Evolutionary conservation across 139 green algal species (phyloP).

Genomic region (Auxenochlorella pyrenoidosa): DNA sequence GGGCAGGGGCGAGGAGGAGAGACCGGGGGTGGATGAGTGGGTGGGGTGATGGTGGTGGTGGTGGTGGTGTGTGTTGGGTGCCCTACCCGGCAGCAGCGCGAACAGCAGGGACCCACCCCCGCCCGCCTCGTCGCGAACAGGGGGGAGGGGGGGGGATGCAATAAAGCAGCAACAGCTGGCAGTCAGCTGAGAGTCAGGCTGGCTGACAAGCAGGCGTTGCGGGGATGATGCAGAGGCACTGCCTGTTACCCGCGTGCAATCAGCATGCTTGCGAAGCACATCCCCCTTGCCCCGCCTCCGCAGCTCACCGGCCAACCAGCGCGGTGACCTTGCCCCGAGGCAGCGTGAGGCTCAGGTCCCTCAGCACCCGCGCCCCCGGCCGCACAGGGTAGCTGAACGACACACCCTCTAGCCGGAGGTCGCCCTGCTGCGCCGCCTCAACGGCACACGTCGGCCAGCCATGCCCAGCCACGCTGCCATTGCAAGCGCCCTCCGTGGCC

Average conservation of each 20-base stretch:
- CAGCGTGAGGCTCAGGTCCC: constrained; percentile 72
- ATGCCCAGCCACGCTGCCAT: background rate
- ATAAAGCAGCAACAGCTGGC: too few species aligned
- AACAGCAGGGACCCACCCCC: too few species aligned
- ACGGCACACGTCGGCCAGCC: constrained; percentile 27
- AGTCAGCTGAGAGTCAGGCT: too few species aligned
- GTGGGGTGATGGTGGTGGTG: background rate
- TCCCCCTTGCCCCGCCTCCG: background rate
- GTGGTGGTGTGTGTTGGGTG: too few species aligned
- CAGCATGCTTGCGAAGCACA: too few species aligned
- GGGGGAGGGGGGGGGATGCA: too few species aligned
- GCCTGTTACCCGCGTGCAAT: too few species aligned
- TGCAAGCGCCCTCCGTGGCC: background rate
- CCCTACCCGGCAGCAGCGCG: too few species aligned
- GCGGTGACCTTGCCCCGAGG: constrained; percentile 80
- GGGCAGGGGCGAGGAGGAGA: background rate
- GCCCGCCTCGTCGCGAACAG: too few species aligned
- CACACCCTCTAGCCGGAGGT: constrained; percentile 74
- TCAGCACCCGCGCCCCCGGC: constrained; percentile 66
- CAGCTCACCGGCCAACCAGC: constrained; percentile 72
- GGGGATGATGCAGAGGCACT: too few species aligned
- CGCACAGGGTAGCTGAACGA: constrained; percentile 82
- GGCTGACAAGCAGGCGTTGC: too few species aligned
- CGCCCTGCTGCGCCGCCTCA: constrained; percentile 50
- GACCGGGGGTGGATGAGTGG: background rate